Percentiles rank a stretch among this genome's conserved stretches.
phyloP scores from a whole-genome alignment of 2,329 filamentous ascomycete genomes.

The Xylogone sp. region DNA sequence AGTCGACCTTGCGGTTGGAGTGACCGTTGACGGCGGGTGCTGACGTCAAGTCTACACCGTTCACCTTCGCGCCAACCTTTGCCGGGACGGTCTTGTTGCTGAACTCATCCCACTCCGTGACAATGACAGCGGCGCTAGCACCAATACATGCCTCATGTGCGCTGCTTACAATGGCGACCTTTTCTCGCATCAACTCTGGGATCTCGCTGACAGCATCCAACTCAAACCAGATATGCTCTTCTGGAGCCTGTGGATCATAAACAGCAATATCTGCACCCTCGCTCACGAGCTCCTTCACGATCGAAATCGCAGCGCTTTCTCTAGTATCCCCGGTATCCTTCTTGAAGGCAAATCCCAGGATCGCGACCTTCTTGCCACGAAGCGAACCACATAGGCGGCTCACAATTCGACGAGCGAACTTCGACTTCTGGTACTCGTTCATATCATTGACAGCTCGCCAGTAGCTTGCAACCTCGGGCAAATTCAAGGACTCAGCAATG shows the following conservation, averaged over 20 bases:
- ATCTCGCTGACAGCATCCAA: conserved; percentile 23
- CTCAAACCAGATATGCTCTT: not conserved
- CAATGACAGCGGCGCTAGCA: conserved; percentile 43
- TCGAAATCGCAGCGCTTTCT: conserved; percentile 33
- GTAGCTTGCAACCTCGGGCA: conserved; percentile 69
- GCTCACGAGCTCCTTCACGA: conserved; percentile 15
- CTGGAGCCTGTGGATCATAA: not conserved
- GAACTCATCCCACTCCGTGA: conserved; percentile 49
- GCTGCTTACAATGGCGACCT: conserved; percentile 33
- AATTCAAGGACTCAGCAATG: conserved; percentile 63
- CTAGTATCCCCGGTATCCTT: conserved; percentile 73
- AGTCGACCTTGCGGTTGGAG: conserved; percentile 30
- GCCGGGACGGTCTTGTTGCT: conserved; percentile 22
- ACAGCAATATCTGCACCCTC: not conserved
- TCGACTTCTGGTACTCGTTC: conserved; percentile 69
- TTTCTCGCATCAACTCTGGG: not conserved
- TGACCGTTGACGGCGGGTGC: not conserved
- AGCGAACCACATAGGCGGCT: conserved; percentile 64
- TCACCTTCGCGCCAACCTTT: not conserved
- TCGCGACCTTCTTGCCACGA: conserved; percentile 63
- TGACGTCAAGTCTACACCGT: conserved; percentile 1
- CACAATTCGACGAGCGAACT: conserved; percentile 64
- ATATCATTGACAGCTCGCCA: conserved; percentile 70
- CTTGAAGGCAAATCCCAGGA: conserved; percentile 75
- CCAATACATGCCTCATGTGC: conserved; percentile 39